These are phyloP conservation scores for Torulaspora globosa DNA, from an alignment of 1,139 yeast species.

Conservation along the genomic window DNA sequence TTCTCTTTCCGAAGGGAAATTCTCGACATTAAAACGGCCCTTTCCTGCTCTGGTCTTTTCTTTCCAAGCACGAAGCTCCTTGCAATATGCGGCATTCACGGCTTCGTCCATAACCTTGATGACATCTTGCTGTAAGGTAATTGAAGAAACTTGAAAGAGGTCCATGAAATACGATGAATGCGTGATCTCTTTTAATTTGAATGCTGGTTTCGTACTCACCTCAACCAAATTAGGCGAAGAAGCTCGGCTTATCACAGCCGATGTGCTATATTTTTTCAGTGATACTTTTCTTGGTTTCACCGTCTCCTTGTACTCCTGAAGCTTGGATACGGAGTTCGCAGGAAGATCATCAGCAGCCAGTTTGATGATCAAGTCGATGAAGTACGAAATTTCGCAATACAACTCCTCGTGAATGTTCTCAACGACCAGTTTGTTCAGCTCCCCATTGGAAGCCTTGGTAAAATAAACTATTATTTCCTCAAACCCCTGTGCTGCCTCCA, in stretches of 20 bases:
- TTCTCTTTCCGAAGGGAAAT: constrained; percentile 42
- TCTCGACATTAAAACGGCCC: constrained; percentile 42
- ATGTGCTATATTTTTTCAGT: constrained; percentile 32
- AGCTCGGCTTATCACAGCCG: constrained; percentile 1
- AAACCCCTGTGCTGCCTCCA: constrained; percentile 44
- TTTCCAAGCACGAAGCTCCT: constrained; percentile 36
- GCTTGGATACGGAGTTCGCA: constrained; percentile 43
- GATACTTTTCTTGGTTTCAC: constrained; percentile 31
- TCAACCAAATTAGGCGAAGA: constrained; percentile 8
- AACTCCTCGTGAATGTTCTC: constrained; percentile 46
- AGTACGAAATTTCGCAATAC: constrained; percentile 53
- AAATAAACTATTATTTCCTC: constrained; percentile 67
- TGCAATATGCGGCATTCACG: constrained; percentile 39
- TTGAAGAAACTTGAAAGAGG: constrained; percentile 43
- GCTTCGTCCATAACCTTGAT: constrained; percentile 40
- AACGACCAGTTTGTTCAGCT: constrained; percentile 49
- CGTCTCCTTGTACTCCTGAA: constrained; percentile 44
- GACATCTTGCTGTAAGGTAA: constrained; percentile 50
- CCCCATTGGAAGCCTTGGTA: constrained; percentile 61
- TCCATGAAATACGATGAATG: constrained; percentile 41
- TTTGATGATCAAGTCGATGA: constrained; percentile 52
- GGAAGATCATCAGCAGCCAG: constrained; percentile 47
- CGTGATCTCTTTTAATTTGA: constrained; percentile 49
- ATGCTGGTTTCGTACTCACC: constrained; percentile 42
- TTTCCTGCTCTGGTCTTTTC: constrained; percentile 42